A percentile compares a stretch with the other conserved stretches of the same genome.
Evolutionary conservation across 805 yeast species (phyloP).

Genomic region (Hagleromyces aurorensis): DNA sequence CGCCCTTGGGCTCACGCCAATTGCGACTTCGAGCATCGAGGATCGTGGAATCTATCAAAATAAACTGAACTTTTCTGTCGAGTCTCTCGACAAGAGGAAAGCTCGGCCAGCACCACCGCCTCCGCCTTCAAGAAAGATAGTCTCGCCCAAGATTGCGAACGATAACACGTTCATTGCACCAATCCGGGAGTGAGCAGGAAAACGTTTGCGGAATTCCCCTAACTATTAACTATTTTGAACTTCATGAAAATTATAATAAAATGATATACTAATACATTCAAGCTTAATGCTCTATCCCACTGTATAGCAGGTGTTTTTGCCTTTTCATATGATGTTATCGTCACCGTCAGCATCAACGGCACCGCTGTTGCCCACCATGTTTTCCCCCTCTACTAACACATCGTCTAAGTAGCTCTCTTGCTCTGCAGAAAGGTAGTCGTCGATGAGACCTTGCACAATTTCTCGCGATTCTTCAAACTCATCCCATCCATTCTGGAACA

Average conservation of each 20-base stretch:
- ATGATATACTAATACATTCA: slow-evolving; percentile 1
- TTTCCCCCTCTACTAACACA: slow-evolving; percentile 31
- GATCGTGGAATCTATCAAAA: slow-evolving; percentile 4
- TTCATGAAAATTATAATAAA: neutral
- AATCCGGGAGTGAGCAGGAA: too few species aligned
- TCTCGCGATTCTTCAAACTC: slow-evolving; percentile 78
- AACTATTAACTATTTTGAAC: neutral
- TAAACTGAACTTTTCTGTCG: slow-evolving; percentile 25
- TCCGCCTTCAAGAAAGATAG: slow-evolving; percentile 30
- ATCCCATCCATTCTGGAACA: slow-evolving; percentile 34
- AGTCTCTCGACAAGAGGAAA: slow-evolving; percentile 30
- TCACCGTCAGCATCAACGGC: slow-evolving; percentile 27
- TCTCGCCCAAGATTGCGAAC: too few species aligned
- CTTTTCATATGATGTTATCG: slow-evolving; percentile 15
- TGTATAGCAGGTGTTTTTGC: neutral
- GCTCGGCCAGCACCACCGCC: slow-evolving; percentile 34
- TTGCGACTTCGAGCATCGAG: slow-evolving; percentile 3
- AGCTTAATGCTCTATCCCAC: too few species aligned
- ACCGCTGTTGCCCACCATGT: slow-evolving; percentile 24
- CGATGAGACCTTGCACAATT: slow-evolving; percentile 66
- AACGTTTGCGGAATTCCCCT: too few species aligned
- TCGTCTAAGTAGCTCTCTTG: slow-evolving; percentile 39
- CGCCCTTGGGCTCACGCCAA: slow-evolving; percentile 13
- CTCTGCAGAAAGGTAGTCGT: slow-evolving; percentile 69
- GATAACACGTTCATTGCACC: too few species aligned